A percentile compares a stretch with the other conserved stretches of the same genome.
Evolutionary conservation across 2,329 filamentous ascomycete species (phyloP).

Genomic region (Botryotinia convoluta): DNA sequence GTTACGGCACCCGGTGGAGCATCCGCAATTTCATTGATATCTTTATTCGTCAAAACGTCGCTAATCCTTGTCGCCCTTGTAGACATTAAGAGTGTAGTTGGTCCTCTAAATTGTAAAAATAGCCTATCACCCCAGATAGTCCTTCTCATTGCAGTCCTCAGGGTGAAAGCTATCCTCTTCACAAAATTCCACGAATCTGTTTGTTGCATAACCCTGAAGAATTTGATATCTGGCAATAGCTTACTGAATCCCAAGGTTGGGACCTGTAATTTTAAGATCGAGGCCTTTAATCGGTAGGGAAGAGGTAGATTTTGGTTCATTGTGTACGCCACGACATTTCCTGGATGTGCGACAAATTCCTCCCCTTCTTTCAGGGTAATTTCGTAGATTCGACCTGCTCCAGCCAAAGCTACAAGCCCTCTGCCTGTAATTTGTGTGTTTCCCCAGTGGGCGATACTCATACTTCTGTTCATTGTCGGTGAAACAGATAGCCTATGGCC

Average conservation of each 20-base stretch:
- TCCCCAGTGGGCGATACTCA: constrained; percentile 87
- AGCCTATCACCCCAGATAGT: constrained; percentile 93
- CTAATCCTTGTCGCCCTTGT: constrained; percentile 77
- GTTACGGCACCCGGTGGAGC: constrained; percentile 69
- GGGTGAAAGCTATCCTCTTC: constrained; percentile 59
- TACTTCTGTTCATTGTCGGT: constrained; percentile 69
- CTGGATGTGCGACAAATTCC: constrained; percentile 87
- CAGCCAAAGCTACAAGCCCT: constrained; percentile 79
- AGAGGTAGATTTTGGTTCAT: constrained; percentile 69
- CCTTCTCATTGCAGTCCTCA: constrained; percentile 74
- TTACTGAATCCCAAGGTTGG: constrained; percentile 63
- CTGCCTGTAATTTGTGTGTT: constrained; percentile 84
- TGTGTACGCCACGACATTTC: constrained; percentile 88
- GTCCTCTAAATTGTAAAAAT: constrained; percentile 87
- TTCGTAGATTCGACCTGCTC: constrained; percentile 86
- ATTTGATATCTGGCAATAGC: constrained; percentile 67
- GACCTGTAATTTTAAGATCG: constrained; percentile 71
- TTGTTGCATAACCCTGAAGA: constrained; percentile 69
- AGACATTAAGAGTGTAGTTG: constrained; percentile 81
- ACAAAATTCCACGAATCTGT: constrained; percentile 71
- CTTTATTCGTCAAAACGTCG: constrained; percentile 72
- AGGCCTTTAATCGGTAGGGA: constrained; percentile 85
- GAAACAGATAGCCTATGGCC: constrained; percentile 78
- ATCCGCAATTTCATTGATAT: constrained; percentile 90
- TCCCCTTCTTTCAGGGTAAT: constrained; percentile 78